phyloP scores from a whole-genome alignment of 192 early-diverging fungal genomes.

The Podila clonocystis region DNA sequence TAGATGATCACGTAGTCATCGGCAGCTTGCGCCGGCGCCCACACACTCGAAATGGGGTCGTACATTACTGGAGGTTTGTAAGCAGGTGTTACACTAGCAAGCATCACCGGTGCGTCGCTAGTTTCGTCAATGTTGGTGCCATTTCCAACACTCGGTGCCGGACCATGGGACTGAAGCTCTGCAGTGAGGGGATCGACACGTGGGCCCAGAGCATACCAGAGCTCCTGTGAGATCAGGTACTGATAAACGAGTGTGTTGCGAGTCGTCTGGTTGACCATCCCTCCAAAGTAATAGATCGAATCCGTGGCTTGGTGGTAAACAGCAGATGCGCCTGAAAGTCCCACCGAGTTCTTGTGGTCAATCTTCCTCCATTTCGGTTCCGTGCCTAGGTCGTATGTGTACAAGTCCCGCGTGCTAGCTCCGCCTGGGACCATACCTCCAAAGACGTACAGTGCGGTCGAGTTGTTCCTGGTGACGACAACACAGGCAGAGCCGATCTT shows the following conservation, averaged over 20 bases:
- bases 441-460: conserved; percentile 19
- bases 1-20: conserved; percentile 38
- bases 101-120: neutral
- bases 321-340: conserved; percentile 24
- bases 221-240: conserved; percentile 32
- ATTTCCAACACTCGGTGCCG: neutral
- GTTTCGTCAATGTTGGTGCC: neutral
- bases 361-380: conserved; percentile 7
- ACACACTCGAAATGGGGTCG: conserved; percentile 36
- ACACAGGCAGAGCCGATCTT: conserved; percentile 12
- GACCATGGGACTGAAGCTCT: neutral
- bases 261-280: conserved; percentile 43
- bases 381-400: conserved; percentile 10
- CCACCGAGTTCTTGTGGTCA: conserved; percentile 41
- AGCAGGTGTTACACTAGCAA: neutral
- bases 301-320: conserved; percentile 41
- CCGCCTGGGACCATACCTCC: conserved; percentile 20
- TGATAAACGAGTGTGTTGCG: conserved; percentile 34
- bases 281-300: conserved; percentile 52
- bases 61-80: conserved; percentile 33
- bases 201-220: conserved; percentile 41
- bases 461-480: conserved; percentile 16
- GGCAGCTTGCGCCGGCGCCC: conserved; percentile 33
- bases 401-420: conserved; percentile 20
- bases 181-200: conserved; percentile 25